phyloP scores from a whole-genome alignment of 139 green algal species.

The Mesotaenium endlicherianum region DNA sequence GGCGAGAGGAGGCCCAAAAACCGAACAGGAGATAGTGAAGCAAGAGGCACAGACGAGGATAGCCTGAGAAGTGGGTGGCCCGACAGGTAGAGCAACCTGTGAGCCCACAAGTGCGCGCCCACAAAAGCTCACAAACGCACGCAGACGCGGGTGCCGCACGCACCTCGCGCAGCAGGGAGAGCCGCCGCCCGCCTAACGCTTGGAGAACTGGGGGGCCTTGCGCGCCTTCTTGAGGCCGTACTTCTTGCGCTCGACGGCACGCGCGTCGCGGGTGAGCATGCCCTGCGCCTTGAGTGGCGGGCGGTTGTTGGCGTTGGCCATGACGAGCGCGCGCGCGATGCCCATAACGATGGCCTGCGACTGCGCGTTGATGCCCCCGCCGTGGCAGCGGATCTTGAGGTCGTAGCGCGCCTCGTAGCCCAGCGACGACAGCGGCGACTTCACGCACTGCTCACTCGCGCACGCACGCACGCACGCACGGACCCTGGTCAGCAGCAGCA shows the following conservation, averaged over 20 bases:
- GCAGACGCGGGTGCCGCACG: no score
- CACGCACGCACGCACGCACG: no score
- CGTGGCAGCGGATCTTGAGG: constrained; percentile 39
- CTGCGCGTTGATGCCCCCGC: constrained; percentile 30
- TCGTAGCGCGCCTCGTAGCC: constrained; percentile 45
- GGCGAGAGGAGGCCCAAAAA: no score
- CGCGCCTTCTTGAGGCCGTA: constrained; percentile 70
- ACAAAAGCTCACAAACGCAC: no score
- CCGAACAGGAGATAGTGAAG: no score
- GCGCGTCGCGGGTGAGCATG: constrained; percentile 56
- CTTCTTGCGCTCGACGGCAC: constrained; percentile 61
- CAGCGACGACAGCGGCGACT: constrained; percentile 15
- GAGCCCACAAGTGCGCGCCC: no score
- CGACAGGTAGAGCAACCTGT: no score
- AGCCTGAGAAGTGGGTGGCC: no score
- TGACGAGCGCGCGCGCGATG: constrained; percentile 16
- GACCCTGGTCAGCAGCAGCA: no score
- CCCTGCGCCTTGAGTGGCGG: constrained; percentile 39
- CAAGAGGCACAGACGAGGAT: no score
- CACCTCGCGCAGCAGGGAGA: neutral
- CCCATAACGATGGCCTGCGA: constrained; percentile 38
- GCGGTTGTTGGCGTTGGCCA: constrained; percentile 41
- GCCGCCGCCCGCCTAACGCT: constrained; percentile 50
- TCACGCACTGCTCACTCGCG: constrained; percentile 19
- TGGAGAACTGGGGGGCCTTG: constrained; percentile 69